These are phyloP conservation scores for Aspergillus ostianus DNA, from an alignment of 495 filamentous ascomycete genomes.

Conservation along the genomic window DNA sequence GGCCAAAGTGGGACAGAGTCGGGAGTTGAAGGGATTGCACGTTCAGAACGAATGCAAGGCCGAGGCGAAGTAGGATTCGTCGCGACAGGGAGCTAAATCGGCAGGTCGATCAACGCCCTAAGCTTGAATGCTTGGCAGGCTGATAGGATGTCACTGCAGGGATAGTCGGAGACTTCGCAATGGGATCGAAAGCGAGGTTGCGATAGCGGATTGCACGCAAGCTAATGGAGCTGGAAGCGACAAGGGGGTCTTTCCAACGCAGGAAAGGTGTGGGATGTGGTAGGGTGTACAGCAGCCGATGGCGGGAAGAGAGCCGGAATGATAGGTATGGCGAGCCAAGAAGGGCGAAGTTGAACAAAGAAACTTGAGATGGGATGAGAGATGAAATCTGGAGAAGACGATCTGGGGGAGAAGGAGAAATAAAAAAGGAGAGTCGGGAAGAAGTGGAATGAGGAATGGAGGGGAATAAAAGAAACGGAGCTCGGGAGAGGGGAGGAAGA, in stretches of 20 bases:
- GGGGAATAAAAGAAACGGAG: conserved; percentile 37
- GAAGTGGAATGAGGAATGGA: conserved; percentile 38
- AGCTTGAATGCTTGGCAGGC: conserved; percentile 19
- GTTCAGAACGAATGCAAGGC: conserved; percentile 17
- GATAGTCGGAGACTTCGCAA: conserved; percentile 11
- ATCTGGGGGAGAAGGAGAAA: conserved; percentile 31
- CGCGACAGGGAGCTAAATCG: conserved; percentile 29
- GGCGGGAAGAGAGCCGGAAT: conserved; percentile 14
- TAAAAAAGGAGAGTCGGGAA: conserved; percentile 21
- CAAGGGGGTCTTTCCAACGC: conserved; percentile 10
- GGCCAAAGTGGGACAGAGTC: conserved; percentile 21
- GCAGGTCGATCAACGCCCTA: conserved; percentile 33
- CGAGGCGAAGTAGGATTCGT: conserved; percentile 27
- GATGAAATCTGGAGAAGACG: conserved; percentile 28
- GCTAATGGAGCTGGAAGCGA: neutral
- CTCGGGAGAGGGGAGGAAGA: conserved; percentile 39
- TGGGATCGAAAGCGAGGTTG: neutral
- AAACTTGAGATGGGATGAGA: conserved; percentile 13
- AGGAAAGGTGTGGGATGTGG: conserved; percentile 12
- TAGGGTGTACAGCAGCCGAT: conserved; percentile 2
- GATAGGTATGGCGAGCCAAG: conserved; percentile 15
- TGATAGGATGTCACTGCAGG: conserved; percentile 13
- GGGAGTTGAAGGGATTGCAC: conserved; percentile 19
- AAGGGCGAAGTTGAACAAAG: conserved; percentile 12
- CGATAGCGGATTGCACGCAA: neutral